Evolutionary conservation across 2,329 filamentous ascomycete species (phyloP).

Genomic region (Sporothrix inflata): DNA sequence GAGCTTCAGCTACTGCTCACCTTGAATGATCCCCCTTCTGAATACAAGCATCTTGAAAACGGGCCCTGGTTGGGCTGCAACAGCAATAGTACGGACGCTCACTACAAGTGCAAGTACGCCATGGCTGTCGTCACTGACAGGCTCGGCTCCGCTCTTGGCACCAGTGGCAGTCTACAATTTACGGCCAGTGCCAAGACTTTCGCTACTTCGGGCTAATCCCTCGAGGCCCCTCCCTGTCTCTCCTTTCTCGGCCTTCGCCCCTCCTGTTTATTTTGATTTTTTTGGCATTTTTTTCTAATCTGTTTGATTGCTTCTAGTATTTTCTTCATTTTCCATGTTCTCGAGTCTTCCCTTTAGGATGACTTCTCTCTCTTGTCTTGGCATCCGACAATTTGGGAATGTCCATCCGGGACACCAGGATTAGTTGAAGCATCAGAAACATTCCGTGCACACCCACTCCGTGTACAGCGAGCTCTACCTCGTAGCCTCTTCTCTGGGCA

Average conservation of each 20-base stretch:
- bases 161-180: no score
- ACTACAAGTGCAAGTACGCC: background rate
- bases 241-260: background rate
- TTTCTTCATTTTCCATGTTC: background rate
- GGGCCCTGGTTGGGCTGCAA: background rate
- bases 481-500: no score
- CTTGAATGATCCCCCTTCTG: no score
- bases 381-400: background rate
- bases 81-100: background rate
- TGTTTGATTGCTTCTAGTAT: background rate
- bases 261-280: background rate
- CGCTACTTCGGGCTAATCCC: slow-evolving; percentile 20
- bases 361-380: background rate
- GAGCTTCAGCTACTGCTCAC: no score
- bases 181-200: slow-evolving; percentile 10
- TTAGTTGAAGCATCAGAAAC: background rate
- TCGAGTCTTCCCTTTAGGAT: background rate
- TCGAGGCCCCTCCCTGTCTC: background rate
- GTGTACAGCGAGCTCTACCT: no score
- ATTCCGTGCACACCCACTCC: background rate
- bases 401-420: background rate
- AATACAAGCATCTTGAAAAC: no score
- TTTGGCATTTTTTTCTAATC: no score
- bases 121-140: background rate
- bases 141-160: background rate